phyloP scores from a whole-genome alignment of 331 rosid species.

The Cydonia oblonga region DNA sequence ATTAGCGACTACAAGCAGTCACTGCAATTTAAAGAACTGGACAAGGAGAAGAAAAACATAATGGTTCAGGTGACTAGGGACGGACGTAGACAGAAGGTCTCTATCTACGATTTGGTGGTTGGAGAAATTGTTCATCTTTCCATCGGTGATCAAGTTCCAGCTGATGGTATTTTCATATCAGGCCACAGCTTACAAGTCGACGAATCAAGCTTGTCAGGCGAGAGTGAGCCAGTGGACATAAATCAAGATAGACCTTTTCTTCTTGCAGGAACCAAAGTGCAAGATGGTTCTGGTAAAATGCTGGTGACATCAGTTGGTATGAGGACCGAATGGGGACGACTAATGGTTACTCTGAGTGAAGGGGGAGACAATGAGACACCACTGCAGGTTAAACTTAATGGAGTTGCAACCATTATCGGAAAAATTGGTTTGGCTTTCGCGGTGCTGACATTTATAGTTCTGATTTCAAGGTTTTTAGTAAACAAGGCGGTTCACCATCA shows the following conservation, averaged over 20 bases:
- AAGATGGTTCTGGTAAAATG: constrained; percentile 83
- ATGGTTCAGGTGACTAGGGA: constrained; percentile 72
- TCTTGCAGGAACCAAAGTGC: constrained; percentile 68
- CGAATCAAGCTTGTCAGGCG: constrained; percentile 72
- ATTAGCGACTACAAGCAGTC: constrained; percentile 69
- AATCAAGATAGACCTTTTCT: constrained; percentile 40
- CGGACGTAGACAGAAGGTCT: constrained; percentile 53
- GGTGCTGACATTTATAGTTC: constrained; percentile 55
- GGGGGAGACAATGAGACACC: constrained; percentile 90
- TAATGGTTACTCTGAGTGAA: constrained; percentile 72
- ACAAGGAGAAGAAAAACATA: constrained; percentile 71
- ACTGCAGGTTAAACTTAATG: constrained; percentile 81
- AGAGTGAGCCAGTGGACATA: constrained; percentile 64
- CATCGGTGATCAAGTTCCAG: constrained; percentile 77
- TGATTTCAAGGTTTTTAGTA: constrained; percentile 46
- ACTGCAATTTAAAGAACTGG: constrained; percentile 73
- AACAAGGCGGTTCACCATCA: constrained; percentile 26
- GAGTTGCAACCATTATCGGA: constrained; percentile 84
- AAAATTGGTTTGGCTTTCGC: constrained; percentile 75
- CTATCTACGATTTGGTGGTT: constrained; percentile 60
- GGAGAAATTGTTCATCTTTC: constrained; percentile 81
- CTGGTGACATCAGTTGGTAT: constrained; percentile 68
- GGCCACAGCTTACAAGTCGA: constrained; percentile 64
- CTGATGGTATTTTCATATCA: constrained; percentile 63
- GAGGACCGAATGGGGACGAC: constrained; percentile 92